Conservation (phyloP, 2,329 filamentous ascomycete species). For the Colletotrichum navitas region DNA sequence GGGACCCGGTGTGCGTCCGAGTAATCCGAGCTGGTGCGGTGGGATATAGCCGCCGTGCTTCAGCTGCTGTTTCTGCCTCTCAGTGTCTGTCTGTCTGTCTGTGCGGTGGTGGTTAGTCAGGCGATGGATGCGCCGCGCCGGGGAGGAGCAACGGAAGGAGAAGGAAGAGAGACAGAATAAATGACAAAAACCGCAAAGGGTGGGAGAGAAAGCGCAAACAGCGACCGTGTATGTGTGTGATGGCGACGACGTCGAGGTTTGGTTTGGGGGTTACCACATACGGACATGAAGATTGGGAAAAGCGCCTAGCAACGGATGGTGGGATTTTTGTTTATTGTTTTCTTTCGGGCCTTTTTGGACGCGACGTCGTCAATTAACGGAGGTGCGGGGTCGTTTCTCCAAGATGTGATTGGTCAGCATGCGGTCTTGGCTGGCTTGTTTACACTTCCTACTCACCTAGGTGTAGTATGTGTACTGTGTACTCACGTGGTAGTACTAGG, state of each 20-base stretch:
- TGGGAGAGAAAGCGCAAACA: slow-evolving; percentile 4
- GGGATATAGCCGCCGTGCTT: neutral
- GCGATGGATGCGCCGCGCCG: slow-evolving; percentile 28
- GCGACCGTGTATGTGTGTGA: slow-evolving; percentile 4
- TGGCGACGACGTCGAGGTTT: slow-evolving; percentile 17
- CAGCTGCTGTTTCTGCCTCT: too few relatives aligned
- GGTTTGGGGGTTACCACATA: too few relatives aligned
- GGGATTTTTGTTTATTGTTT: slow-evolving; percentile 49
- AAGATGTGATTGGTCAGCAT: slow-evolving; percentile 5
- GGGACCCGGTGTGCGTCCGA: slow-evolving; percentile 1
- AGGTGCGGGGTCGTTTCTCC: slow-evolving; percentile 16
- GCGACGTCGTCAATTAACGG: slow-evolving; percentile 27
- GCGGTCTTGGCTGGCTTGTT: neutral
- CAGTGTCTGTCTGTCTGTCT: neutral
- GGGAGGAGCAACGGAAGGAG: neutral
- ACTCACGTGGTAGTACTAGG: too few relatives aligned
- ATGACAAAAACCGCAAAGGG: neutral
- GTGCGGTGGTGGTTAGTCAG: slow-evolving; percentile 29
- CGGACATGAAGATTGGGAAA: neutral
- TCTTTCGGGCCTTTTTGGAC: slow-evolving; percentile 42
- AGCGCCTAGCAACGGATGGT: slow-evolving; percentile 47
- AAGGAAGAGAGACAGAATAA: neutral
- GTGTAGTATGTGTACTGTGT: too few relatives aligned
- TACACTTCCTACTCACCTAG: too few relatives aligned
- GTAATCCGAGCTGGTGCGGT: neutral